phyloP scores from a whole-genome alignment of 2,329 filamentous ascomycete species.

The Sarocladiaceae sp. region DNA sequence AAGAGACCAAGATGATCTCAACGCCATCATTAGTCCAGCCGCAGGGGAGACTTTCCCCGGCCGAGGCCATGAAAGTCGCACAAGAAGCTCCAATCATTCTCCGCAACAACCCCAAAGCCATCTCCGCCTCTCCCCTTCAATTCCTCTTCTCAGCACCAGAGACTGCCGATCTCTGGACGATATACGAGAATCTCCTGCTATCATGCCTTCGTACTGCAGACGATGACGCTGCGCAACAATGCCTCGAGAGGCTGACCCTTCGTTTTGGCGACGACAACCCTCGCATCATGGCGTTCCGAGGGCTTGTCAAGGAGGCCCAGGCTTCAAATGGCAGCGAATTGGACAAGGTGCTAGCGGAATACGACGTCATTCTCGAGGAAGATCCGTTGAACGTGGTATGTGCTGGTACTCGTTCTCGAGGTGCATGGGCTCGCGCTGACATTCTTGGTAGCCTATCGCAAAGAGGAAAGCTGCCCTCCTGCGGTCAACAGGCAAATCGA shows the following conservation, averaged over 20 bases:
- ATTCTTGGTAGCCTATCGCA: slow-evolving; percentile 61
- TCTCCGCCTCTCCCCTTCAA: slow-evolving; percentile 49
- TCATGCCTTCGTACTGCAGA: slow-evolving; percentile 82
- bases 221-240: slow-evolving; percentile 69
- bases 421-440: background rate
- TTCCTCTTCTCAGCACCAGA: slow-evolving; percentile 58
- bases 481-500: slow-evolving; percentile 62
- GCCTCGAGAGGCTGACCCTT: slow-evolving; percentile 68
- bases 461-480: slow-evolving; percentile 83
- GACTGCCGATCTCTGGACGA: slow-evolving; percentile 75
- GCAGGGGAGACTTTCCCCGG: slow-evolving; percentile 51
- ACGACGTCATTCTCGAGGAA: slow-evolving; percentile 68
- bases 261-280: slow-evolving; percentile 86
- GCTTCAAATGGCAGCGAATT: slow-evolving; percentile 64
- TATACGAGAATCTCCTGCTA: slow-evolving; percentile 82
- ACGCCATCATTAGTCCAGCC: slow-evolving; percentile 51
- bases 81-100: slow-evolving; percentile 57
- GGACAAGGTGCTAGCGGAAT: slow-evolving; percentile 67
- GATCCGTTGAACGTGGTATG: slow-evolving; percentile 77
- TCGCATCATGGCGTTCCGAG: slow-evolving; percentile 76
- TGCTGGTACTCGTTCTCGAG: slow-evolving; percentile 13
- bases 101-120: slow-evolving; percentile 46
- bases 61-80: slow-evolving; percentile 53
- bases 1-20: slow-evolving; percentile 30
- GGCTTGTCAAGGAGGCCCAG: slow-evolving; percentile 79